Evolutionary conservation across 345 rosid species (phyloP).

Genomic region (Eucalyptus tenuipes): DNA sequence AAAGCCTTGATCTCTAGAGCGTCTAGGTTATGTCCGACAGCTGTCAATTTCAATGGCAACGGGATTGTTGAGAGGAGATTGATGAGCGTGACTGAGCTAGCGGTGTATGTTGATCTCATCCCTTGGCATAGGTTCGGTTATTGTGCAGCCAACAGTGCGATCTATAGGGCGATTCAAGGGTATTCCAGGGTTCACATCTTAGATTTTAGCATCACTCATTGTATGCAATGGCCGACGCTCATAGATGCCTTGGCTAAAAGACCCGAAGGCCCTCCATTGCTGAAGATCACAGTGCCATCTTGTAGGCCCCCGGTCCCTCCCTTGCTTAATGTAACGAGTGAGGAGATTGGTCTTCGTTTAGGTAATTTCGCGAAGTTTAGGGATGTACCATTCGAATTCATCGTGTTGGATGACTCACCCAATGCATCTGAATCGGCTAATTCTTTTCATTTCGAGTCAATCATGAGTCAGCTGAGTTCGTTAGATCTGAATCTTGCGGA

Average conservation of each 20-base stretch:
- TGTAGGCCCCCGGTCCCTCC: slow-evolving; percentile 45
- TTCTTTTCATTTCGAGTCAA: slow-evolving; percentile 12
- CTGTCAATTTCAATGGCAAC: slow-evolving; percentile 26
- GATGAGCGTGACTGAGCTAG: slow-evolving; percentile 55
- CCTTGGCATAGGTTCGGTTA: slow-evolving; percentile 77
- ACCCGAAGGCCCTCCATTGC: slow-evolving; percentile 54
- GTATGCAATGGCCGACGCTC: slow-evolving; percentile 79
- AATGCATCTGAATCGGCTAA: not conserved
- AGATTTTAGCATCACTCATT: slow-evolving; percentile 56
- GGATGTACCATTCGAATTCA: slow-evolving; percentile 49
- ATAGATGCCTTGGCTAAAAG: slow-evolving; percentile 55
- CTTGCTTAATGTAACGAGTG: slow-evolving; percentile 29
- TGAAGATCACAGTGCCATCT: slow-evolving; percentile 48
- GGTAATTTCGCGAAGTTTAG: slow-evolving; percentile 44
- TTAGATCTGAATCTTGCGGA: slow-evolving; percentile 13
- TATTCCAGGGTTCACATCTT: slow-evolving; percentile 37
- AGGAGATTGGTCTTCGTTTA: slow-evolving; percentile 46
- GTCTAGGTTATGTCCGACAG: slow-evolving; percentile 40
- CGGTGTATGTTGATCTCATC: slow-evolving; percentile 59
- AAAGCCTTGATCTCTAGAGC: slow-evolving; percentile 60
- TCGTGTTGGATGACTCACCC: slow-evolving; percentile 7
- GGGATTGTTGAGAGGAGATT: slow-evolving; percentile 15
- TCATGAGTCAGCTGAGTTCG: slow-evolving; percentile 21
- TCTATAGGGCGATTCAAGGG: slow-evolving; percentile 37
- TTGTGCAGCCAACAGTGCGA: slow-evolving; percentile 46